Evolutionary conservation across 2,329 filamentous ascomycete genomes (phyloP).

Genomic region (Juglanconis oblonga): DNA sequence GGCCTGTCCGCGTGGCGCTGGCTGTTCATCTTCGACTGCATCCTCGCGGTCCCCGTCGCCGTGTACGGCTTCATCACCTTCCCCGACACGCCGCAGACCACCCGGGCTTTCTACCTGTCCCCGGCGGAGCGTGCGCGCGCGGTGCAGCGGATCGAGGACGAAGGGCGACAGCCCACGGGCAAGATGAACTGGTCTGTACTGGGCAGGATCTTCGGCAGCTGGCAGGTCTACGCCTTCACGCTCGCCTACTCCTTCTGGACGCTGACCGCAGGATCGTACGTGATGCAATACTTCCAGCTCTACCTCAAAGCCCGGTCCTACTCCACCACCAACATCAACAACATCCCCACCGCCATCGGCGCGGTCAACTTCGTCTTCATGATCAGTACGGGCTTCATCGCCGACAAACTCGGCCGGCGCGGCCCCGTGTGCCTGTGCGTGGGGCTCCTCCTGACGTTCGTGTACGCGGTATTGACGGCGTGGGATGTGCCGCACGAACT

Average conservation of each 20-base stretch:
- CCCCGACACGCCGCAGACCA: slow-evolving; percentile 42
- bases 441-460: slow-evolving; percentile 32
- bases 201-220: slow-evolving; percentile 36
- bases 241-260: slow-evolving; percentile 37
- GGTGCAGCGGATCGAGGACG: slow-evolving; percentile 64
- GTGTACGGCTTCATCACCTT: slow-evolving; percentile 34
- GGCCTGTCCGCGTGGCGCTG: slow-evolving; percentile 34
- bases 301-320: slow-evolving; percentile 38
- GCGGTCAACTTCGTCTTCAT: slow-evolving; percentile 42
- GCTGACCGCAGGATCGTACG: slow-evolving; percentile 35
- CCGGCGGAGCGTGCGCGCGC: slow-evolving; percentile 62
- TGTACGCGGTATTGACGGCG: slow-evolving; percentile 34
- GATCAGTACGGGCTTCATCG: slow-evolving; percentile 26
- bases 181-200: slow-evolving; percentile 36
- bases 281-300: slow-evolving; percentile 39
- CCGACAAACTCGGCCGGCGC: slow-evolving; percentile 33
- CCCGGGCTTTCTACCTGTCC: slow-evolving; percentile 39
- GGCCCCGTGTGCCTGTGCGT: slow-evolving; percentile 35
- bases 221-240: slow-evolving; percentile 43
- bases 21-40: slow-evolving; percentile 38
- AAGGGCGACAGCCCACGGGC: slow-evolving; percentile 35
- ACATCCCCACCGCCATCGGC: slow-evolving; percentile 41
- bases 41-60: slow-evolving; percentile 35
- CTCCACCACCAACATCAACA: slow-evolving; percentile 40
- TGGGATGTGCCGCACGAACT: slow-evolving; percentile 37